Base-by-base conservation (phyloP, 257 asterid species). In the Solanum bulbocastanum region DNA sequence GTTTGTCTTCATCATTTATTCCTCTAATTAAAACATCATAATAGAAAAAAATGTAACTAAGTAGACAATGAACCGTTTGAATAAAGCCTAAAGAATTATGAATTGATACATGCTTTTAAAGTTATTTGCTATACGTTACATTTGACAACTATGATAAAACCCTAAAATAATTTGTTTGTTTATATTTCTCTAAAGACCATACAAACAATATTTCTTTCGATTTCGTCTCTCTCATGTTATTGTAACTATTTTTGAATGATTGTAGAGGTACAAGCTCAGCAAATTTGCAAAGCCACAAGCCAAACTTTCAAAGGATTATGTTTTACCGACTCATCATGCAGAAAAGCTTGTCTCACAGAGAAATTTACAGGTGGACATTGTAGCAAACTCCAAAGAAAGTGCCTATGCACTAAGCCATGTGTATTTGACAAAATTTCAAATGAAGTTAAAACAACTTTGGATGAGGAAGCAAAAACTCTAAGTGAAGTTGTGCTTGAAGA, bases 61-160 rank as follows among this genome's bases (percentile, higher is more conserved):
- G 16, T 13, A 42, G 49, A 4, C 49, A 42, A 0, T 0, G 0
- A 3, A 42, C 0, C 5, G 15, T 12, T 44, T 44, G 2, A 4
- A 44, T 44, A 44, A 44, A 44, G 2, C 6, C 52, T 44, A 12
- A 12, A 12, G 5, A 44, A 44, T 44, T 44, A 14, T 44, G 52
- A 44, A 12, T 12, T 44, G 52, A 44, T 44, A 12, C 42, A 39
- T 39, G 42, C 10, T 39, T 39, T 39, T 39, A 39, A 39, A 39
- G 42, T 12, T 44, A 13, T 14, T 12, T 44, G 56, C 56, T 44
- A 44, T 44, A 44, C 2, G 6, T 44, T 44, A 44, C 6, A 1
- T 44, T 44, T 44, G 15, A 12, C 16, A 44, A 44, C 52, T 44
- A 44, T 0, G 52, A 44, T 4, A 44, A 4, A 44, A 4, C 56